Base-by-base conservation (phyloP, 345 rosid species). In the Chamaenerion angustifolium region DNA sequence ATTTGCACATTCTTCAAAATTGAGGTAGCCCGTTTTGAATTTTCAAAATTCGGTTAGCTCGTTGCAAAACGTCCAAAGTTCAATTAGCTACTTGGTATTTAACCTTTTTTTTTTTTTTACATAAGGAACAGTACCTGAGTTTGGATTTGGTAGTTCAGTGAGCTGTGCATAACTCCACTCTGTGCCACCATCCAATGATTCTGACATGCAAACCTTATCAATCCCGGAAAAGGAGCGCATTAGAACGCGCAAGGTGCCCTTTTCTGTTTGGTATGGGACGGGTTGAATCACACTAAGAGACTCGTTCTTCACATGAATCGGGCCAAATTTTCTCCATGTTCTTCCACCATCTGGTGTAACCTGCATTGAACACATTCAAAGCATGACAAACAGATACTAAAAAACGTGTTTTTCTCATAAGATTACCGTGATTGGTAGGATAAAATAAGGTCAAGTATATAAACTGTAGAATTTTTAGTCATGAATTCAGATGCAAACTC, bases 241-340 rank as follows among this genome's bases (percentile, higher is more conserved):
- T 11, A 92, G 65, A 59, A 83, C 68, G 16, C 85, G 82, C 58
- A 86, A 41, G 11, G 71, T 69, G 52, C 85, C 92, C 10, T 69
- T 63, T 48, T 73, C 64, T 18, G 94, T 92, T 57, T 50, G 42
- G 68, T 61, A 92, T 27, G 93, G 94, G 54, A 90, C 87, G 1
- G 98, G 98, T 68, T 90, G 96, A 73, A 90, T 86, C 70, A 90
- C 98, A 51, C 94, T 75, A 44, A 92, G 85, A 66, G 79, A 51
- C 58, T 55, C 58, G 50, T 77, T 78, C 65, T 76, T 55, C 49
- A 83, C 45, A 67, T 78, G 83, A 48, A 92, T 82, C 4, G 96
- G 96, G 11, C 88, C 98, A 49, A 75, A 59, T 63, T 83, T 92
- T 61, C 67, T 75, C 95, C 98, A 92, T 54, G 94, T 71, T 59